Percentiles rank a stretch among this genome's conserved stretches.
phyloP scores from a whole-genome alignment of 1,284 basidiomycete species.

The Mycena sp. region DNA sequence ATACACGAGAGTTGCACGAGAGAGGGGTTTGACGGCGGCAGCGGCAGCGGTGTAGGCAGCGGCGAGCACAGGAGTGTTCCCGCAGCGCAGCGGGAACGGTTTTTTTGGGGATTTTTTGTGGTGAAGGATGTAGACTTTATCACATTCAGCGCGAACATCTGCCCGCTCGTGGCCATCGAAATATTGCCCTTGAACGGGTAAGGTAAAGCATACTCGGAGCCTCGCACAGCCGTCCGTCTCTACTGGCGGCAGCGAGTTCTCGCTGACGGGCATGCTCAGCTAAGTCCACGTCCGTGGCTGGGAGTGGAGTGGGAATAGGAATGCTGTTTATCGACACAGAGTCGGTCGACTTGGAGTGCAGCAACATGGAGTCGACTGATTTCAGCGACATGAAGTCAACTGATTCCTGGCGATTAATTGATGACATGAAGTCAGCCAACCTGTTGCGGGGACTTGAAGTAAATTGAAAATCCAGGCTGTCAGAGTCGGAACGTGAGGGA shows the following conservation, averaged over 20 bases:
- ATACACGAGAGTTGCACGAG: background rate
- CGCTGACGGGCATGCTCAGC: background rate
- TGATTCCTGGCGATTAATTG: too few relatives aligned
- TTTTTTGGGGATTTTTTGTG: background rate
- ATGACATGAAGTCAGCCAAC: background rate
- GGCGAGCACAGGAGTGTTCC: background rate
- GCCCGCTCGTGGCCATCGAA: too few relatives aligned
- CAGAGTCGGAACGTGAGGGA: too few relatives aligned
- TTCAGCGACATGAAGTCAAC: too few relatives aligned
- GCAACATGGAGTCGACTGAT: too few relatives aligned
- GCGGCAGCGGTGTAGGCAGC: background rate
- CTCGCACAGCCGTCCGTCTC: background rate
- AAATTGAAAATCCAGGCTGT: background rate
- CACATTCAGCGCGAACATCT: background rate
- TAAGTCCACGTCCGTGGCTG: background rate
- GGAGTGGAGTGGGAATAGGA: too few relatives aligned
- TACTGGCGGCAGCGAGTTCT: background rate
- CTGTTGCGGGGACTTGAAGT: background rate
- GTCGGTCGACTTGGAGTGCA: too few relatives aligned
- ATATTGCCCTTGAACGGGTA: slow-evolving; percentile 1
- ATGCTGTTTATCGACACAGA: too few relatives aligned
- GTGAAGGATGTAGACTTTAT: slow-evolving; percentile 1
- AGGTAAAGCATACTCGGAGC: too few relatives aligned
- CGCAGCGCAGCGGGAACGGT: background rate
- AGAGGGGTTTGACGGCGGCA: background rate